Evolutionary conservation across 1,139 yeast genomes (phyloP).

Genomic region (Yueomyces sp.): DNA sequence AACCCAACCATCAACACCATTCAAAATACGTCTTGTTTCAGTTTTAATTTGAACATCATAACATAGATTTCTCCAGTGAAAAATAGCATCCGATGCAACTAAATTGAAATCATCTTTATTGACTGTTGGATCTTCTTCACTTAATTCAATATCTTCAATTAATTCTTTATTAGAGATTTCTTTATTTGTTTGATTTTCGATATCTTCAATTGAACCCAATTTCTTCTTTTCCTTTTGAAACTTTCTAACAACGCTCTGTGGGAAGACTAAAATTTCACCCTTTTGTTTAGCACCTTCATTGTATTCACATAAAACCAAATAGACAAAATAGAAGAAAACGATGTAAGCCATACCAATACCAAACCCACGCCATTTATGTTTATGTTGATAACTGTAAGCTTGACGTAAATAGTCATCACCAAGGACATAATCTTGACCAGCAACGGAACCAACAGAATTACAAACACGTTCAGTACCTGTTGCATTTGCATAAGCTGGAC

Average conservation of each 20-base stretch:
- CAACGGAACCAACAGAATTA: slow-evolving; percentile 45
- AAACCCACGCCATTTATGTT: slow-evolving; percentile 74
- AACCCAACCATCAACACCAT: slow-evolving; percentile 72
- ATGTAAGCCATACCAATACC: slow-evolving; percentile 42
- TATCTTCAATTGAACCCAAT: slow-evolving; percentile 5
- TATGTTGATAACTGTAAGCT: slow-evolving; percentile 40
- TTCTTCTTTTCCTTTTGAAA: slow-evolving; percentile 21
- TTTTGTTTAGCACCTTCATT: slow-evolving; percentile 69
- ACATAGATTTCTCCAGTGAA: slow-evolving; percentile 72
- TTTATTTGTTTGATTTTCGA: slow-evolving; percentile 10
- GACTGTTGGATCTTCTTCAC: background rate
- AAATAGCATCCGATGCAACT: slow-evolving; percentile 32
- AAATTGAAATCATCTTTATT: background rate
- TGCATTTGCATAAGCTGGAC: slow-evolving; percentile 32
- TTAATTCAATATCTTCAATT: slow-evolving; percentile 6
- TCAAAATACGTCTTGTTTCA: slow-evolving; percentile 52
- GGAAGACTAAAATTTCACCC: slow-evolving; percentile 71
- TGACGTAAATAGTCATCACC: slow-evolving; percentile 50
- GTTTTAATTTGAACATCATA: slow-evolving; percentile 58
- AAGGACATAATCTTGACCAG: slow-evolving; percentile 41
- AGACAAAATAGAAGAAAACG: slow-evolving; percentile 23
- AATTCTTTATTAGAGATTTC: slow-evolving; percentile 11
- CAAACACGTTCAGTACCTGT: slow-evolving; percentile 39
- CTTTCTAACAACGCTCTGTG: slow-evolving; percentile 31
- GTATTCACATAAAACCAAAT: slow-evolving; percentile 43